These are phyloP conservation scores for Candida insectalens DNA, from an alignment of 805 yeast species.

Conservation along the genomic window DNA sequence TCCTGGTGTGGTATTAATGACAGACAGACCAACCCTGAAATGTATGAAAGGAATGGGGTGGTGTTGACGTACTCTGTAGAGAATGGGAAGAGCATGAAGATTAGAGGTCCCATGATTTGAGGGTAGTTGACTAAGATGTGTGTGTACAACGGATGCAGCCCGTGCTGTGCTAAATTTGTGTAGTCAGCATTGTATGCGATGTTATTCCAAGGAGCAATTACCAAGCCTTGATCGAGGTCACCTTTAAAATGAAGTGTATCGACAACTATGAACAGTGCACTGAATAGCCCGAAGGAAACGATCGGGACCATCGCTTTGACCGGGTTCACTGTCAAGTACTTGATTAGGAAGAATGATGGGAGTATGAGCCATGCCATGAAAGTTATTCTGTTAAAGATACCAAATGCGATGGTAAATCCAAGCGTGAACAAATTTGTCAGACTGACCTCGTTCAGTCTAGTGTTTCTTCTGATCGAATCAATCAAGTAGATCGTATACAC, in stretches of 20 bases:
- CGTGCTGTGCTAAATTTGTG: conserved; percentile 64
- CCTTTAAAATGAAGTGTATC: conserved; percentile 40
- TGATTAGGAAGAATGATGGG: conserved; percentile 43
- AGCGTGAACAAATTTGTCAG: conserved; percentile 6
- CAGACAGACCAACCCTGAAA: conserved; percentile 52
- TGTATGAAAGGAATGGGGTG: conserved; percentile 47
- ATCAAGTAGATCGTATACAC: conserved; percentile 41
- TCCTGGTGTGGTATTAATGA: conserved; percentile 90
- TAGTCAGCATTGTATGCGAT: conserved; percentile 54
- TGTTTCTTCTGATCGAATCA: conserved; percentile 19
- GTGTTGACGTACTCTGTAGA: conserved; percentile 31
- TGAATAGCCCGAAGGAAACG: conserved; percentile 26
- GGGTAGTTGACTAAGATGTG: conserved; percentile 75
- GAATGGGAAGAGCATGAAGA: conserved; percentile 35
- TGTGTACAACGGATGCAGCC: conserved; percentile 69
- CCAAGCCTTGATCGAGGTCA: conserved; percentile 14
- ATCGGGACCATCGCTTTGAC: conserved; percentile 28
- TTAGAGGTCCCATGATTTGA: conserved; percentile 69
- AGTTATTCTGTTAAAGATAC: conserved; percentile 78
- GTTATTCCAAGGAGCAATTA: conserved; percentile 72
- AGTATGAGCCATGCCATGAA: conserved; percentile 65
- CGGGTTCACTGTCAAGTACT: conserved; percentile 26
- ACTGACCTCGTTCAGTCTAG: conserved; percentile 4
- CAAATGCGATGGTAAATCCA: conserved; percentile 52
- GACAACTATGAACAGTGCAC: conserved; percentile 29